Conservation (phyloP, 345 rosid genomes). For the Crucihimalaya himalaica region DNA sequence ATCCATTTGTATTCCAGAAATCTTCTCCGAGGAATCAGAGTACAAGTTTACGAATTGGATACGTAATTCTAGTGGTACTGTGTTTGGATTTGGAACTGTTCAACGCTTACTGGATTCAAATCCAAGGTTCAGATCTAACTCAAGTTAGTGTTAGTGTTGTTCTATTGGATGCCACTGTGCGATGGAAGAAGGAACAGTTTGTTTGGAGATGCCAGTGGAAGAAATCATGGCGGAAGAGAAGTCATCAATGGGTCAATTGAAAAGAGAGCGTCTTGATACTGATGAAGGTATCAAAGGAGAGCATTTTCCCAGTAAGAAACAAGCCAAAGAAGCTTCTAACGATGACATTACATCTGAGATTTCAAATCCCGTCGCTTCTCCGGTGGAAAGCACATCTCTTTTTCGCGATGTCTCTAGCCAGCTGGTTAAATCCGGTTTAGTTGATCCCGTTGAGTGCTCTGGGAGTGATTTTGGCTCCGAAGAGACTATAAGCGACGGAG, state of each 20-base stretch:
- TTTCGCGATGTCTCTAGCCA: constrained; percentile 61
- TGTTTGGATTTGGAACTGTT: constrained; percentile 17
- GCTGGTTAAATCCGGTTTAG: constrained; percentile 36
- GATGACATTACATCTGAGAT: constrained; percentile 87
- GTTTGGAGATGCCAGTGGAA: constrained; percentile 43
- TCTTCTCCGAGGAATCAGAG: neutral
- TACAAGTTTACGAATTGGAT: constrained; percentile 9
- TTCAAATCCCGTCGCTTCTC: constrained; percentile 68
- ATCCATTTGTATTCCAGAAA: neutral
- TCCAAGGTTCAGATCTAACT: constrained; percentile 31
- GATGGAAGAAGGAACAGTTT: constrained; percentile 46
- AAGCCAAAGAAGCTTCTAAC: constrained; percentile 62
- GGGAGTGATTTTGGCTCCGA: constrained; percentile 47
- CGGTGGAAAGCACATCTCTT: constrained; percentile 49
- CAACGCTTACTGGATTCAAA: constrained; percentile 9
- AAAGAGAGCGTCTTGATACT: constrained; percentile 43
- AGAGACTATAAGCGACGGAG: constrained; percentile 63
- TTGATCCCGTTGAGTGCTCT: constrained; percentile 41
- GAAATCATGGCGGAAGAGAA: constrained; percentile 3
- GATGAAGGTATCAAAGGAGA: constrained; percentile 40
- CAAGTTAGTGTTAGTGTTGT: constrained; percentile 5
- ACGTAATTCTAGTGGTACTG: constrained; percentile 8
- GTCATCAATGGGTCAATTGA: constrained; percentile 48
- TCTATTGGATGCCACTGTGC: constrained; percentile 37
- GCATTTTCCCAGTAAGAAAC: constrained; percentile 53